phyloP scores from a whole-genome alignment of 2,329 filamentous ascomycete genomes.

The Purpureocillium takamizusanense region DNA sequence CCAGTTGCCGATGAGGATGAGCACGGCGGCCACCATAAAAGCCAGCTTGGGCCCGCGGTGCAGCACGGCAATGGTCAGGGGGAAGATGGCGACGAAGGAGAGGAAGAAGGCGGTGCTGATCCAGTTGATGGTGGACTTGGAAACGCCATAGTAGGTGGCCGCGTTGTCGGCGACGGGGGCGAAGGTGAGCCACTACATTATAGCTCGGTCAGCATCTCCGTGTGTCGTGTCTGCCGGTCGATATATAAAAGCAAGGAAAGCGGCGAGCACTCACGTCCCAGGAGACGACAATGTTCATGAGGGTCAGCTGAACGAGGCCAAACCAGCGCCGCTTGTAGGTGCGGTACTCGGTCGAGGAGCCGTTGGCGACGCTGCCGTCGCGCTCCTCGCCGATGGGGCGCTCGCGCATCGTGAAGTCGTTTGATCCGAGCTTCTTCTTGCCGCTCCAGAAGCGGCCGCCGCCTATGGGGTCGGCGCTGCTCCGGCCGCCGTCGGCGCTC shows the following conservation, averaged over 20 bases:
- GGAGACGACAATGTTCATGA: constrained; percentile 87
- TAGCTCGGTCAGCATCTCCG: too few species aligned
- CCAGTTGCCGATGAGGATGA: constrained; percentile 84
- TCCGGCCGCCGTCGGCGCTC: too few species aligned
- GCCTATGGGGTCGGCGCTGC: constrained; percentile 9
- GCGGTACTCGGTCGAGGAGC: constrained; percentile 23
- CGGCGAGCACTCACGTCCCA: constrained; percentile 69
- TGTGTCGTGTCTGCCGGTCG: too few species aligned
- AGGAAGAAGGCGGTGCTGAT: constrained; percentile 82
- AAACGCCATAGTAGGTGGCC: constrained; percentile 66
- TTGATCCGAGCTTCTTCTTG: constrained; percentile 17
- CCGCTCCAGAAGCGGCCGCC: constrained; percentile 15
- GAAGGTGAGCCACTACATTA: constrained; percentile 81
- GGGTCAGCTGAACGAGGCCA: constrained; percentile 70
- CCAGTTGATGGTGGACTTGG: constrained; percentile 81
- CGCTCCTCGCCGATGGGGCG: constrained; percentile 11
- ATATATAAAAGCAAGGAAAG: too few species aligned
- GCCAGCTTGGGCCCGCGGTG: constrained; percentile 72
- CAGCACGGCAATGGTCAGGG: constrained; percentile 66
- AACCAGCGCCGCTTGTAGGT: constrained; percentile 83
- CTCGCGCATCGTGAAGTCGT: constrained; percentile 17
- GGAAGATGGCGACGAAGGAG: constrained; percentile 65
- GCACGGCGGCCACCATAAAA: constrained; percentile 62
- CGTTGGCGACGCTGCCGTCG: constrained; percentile 16
- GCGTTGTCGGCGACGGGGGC: constrained; percentile 71